A percentile compares a stretch with the other conserved stretches of the same genome.
These are phyloP conservation scores for Cutaneotrichosporon sp. DNA, from an alignment of 1,284 basidiomycete species.

Conservation along the genomic window DNA sequence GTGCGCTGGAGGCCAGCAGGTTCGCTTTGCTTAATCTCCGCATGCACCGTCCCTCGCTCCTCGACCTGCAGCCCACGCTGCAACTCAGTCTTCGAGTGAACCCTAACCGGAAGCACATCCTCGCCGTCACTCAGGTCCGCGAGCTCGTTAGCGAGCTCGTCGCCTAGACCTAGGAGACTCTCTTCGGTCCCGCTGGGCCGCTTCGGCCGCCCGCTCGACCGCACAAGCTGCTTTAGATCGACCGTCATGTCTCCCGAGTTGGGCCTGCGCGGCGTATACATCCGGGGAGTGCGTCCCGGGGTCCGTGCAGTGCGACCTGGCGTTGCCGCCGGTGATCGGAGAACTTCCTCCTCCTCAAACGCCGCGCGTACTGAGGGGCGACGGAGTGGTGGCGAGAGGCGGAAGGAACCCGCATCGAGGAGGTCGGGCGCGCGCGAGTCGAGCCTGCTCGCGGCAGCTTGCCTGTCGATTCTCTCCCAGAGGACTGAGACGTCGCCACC, in stretches of 20 bases:
- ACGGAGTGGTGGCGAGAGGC: slow-evolving; percentile 12
- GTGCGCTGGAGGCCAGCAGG: background rate
- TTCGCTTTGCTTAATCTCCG: background rate
- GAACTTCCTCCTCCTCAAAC: background rate
- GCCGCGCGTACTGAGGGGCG: background rate
- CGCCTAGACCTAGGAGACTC: slow-evolving; percentile 17
- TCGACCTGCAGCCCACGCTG: too few species aligned
- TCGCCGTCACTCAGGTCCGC: slow-evolving; percentile 9
- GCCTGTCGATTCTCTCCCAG: background rate
- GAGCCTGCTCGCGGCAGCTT: background rate
- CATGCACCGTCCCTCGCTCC: too few species aligned
- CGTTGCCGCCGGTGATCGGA: background rate
- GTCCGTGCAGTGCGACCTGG: background rate
- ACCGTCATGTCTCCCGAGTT: slow-evolving; percentile 30
- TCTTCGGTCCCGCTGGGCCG: slow-evolving; percentile 35
- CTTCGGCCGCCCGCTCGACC: slow-evolving; percentile 27
- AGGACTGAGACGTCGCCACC: background rate
- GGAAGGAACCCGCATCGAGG: slow-evolving; percentile 14
- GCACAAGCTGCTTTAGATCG: slow-evolving; percentile 34
- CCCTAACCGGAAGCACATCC: too few species aligned
- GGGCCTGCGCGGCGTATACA: too few species aligned
- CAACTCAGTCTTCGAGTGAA: too few species aligned
- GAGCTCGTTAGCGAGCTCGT: background rate
- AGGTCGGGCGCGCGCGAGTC: slow-evolving; percentile 1
- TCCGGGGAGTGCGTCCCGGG: too few species aligned